Evolutionary conservation across 2,329 filamentous ascomycete genomes (phyloP), one percentile per base, ranked within the genome.

Genomic region (Cladophialophora chaetospira): DNA sequence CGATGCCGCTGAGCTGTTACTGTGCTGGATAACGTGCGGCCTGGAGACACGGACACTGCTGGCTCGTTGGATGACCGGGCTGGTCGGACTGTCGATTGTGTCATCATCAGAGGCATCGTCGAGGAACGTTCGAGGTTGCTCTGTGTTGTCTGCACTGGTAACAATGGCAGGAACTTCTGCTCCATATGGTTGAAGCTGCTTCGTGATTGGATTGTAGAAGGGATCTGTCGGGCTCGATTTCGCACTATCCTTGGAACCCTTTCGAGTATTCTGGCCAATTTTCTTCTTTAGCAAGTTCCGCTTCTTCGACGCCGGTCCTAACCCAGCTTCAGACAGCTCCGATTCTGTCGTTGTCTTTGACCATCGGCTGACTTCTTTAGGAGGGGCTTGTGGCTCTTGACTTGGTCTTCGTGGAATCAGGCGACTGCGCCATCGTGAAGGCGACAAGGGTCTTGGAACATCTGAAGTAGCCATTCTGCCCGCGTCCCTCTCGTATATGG

Each of bases 31-130:
- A 43, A 65, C 56, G 5, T 57, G 54, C 6, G 65, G 63, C 28
- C 51, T 59, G 33, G 38, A 40, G n/a, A 63, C 62, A 15, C 63
- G 62, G 9, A 63, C 63, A 48, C 63, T 65, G 57, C 62, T 66
- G 29, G 65, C 65, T 31, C 63, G 58, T 15, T 63, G 57, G 6
- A 66, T 38, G n/a, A 64, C 29, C 5, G 62, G 60, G 25, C 51
- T 51, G 10, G 38, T 51, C 17, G 48, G 50, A 13, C 38, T 42
- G 29, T 60, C 60, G 5, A 50, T 21, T 8, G 36, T 59, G 29
- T 59, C 52, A 43, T 44, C 23, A 21, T 44, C 42, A 25, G 42
- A 44, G 9, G 42, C 21, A 15, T 44, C 42, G 5, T 44, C 42
- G 15, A 15, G 42, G 13, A 44, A 44, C 26, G 23, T 44, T 17